Conservation (phyloP, 768 basidiomycete species). For the Suillus discolor region DNA sequence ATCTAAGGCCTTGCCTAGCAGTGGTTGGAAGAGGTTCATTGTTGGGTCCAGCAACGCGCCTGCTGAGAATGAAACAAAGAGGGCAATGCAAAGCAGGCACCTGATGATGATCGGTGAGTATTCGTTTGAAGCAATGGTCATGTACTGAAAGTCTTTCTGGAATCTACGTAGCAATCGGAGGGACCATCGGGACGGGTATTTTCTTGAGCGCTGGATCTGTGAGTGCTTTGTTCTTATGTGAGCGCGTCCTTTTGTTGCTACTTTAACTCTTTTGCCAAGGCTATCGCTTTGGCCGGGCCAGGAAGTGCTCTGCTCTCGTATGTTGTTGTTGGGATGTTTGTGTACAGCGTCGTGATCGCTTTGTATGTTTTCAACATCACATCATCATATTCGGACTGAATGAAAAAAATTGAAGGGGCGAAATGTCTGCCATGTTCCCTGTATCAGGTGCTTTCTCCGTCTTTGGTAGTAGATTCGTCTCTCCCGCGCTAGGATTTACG, state of each 20-base stretch:
- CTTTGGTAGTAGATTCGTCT: conserved; percentile 61
- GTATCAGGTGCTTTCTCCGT: conserved; percentile 63
- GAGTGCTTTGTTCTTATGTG: conserved; percentile 14
- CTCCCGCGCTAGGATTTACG: conserved; percentile 61
- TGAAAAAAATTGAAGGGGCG: conserved; percentile 44
- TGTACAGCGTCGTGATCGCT: conserved; percentile 63
- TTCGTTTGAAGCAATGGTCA: background rate
- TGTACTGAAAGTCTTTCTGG: background rate
- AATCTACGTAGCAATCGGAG: conserved; percentile 47
- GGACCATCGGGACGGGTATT: conserved; percentile 62
- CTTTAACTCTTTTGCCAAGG: conserved; percentile 27
- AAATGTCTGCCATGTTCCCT: conserved; percentile 67
- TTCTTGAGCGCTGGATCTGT: conserved; percentile 62
- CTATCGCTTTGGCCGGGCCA: conserved; percentile 59
- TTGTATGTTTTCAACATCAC: conserved; percentile 35
- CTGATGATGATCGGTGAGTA: conserved; percentile 44
- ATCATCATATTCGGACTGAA: background rate
- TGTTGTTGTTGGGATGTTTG: conserved; percentile 58
- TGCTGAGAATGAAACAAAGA: conserved; percentile 33
- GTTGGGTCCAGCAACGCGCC: conserved; percentile 15
- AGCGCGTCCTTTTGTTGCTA: background rate
- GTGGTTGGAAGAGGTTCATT: conserved; percentile 25
- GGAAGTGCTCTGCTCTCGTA: conserved; percentile 66
- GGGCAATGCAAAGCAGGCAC: conserved; percentile 43
- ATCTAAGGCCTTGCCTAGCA: background rate